Evolutionary conservation across 768 basidiomycete genomes (phyloP).

Genomic region (Kwoniella sp.): DNA sequence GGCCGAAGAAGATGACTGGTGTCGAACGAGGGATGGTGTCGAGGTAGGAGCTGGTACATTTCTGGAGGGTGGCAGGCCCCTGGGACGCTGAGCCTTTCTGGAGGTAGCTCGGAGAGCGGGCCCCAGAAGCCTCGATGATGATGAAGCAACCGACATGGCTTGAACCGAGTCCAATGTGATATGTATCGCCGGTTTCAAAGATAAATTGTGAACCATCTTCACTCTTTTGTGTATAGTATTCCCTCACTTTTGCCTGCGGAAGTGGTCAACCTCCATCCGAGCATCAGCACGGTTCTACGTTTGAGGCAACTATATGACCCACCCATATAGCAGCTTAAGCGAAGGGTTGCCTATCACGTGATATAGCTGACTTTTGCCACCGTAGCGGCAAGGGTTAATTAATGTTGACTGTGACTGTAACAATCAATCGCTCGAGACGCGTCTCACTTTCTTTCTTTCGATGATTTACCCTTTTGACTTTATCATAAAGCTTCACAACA

Average conservation of each 20-base stretch:
- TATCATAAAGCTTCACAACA: too few relatives aligned
- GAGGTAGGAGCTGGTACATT: neutral
- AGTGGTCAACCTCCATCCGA: conserved; percentile 19
- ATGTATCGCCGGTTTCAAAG: too few relatives aligned
- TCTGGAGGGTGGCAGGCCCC: neutral
- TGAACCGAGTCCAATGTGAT: neutral
- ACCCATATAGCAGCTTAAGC: neutral
- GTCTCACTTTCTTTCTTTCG: conserved; percentile 1
- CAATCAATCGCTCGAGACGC: neutral
- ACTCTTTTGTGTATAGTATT: neutral
- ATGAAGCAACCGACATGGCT: conserved; percentile 16
- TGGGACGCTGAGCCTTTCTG: neutral
- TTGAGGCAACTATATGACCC: neutral
- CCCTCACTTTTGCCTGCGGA: too few relatives aligned
- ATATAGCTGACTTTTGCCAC: neutral
- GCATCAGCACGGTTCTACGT: neutral
- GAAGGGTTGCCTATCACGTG: neutral
- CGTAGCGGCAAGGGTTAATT: neutral
- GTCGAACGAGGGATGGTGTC: conserved; percentile 6
- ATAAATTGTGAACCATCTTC: too few relatives aligned
- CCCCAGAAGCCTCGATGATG: conserved; percentile 9
- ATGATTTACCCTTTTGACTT: too few relatives aligned
- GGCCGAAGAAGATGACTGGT: conserved; percentile 11
- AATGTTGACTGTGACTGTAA: neutral
- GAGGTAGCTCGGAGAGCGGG: neutral